These are phyloP conservation scores for Plasmodium cynomolgi DNA, from an alignment of 169 alveolate species.

Conservation along the genomic window DNA sequence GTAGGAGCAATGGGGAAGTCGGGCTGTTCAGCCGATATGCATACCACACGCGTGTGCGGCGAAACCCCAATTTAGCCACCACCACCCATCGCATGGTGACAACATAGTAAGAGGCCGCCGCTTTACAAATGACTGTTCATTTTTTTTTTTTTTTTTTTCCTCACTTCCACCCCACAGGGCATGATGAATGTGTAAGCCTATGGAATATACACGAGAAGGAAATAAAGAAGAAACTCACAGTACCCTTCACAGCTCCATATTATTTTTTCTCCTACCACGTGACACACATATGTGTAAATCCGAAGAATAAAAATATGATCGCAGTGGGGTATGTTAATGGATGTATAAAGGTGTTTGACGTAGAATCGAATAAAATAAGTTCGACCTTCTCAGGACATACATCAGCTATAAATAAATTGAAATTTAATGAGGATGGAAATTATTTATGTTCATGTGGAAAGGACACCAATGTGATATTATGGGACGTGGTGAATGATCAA, in stretches of 20 bases:
- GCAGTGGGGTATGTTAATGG: slow-evolving; percentile 90
- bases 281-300: slow-evolving; percentile 77
- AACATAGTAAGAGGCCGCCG: background rate
- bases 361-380: slow-evolving; percentile 50
- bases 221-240: slow-evolving; percentile 66
- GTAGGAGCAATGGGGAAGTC: background rate
- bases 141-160: background rate
- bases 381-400: slow-evolving; percentile 86
- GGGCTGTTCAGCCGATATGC: background rate
- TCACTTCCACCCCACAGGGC: slow-evolving; percentile 18
- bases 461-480: slow-evolving; percentile 88
- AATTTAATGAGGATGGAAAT: slow-evolving; percentile 76
- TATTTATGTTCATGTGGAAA: slow-evolving; percentile 87
- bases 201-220: slow-evolving; percentile 69
- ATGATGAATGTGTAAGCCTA: slow-evolving; percentile 73
- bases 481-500: slow-evolving; percentile 88
- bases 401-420: slow-evolving; percentile 77
- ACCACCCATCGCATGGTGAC: background rate
- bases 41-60: background rate
- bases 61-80: too few relatives aligned
- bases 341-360: slow-evolving; percentile 84
- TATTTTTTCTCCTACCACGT: slow-evolving; percentile 79
- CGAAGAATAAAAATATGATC: slow-evolving; percentile 74
- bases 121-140: slow-evolving; percentile 57
- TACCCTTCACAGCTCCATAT: slow-evolving; percentile 78